These are phyloP conservation scores for Pezicula carpinea DNA, from an alignment of 2,329 filamentous ascomycete genomes.

Conservation along the genomic window DNA sequence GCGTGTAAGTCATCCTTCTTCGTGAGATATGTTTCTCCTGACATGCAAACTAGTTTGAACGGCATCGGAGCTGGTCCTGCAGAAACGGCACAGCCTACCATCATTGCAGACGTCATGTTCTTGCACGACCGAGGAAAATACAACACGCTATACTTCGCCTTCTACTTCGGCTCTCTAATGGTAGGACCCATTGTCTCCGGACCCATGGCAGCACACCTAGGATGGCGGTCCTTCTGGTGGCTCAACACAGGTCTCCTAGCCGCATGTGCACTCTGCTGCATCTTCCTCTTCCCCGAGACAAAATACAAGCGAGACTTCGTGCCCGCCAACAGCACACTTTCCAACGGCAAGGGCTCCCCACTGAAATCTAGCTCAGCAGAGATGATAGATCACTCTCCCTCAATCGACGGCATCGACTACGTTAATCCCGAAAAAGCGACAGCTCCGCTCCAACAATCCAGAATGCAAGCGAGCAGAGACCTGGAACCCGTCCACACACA, in stretches of 20 bases:
- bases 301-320: constrained; percentile 44
- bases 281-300: constrained; percentile 61
- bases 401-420: constrained; percentile 6
- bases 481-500: constrained; percentile 32
- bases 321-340: constrained; percentile 5
- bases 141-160: constrained; percentile 48
- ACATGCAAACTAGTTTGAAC: constrained; percentile 38
- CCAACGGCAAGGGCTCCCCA: constrained; percentile 6
- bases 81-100: constrained; percentile 56
- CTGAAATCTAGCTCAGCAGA: constrained; percentile 16
- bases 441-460: constrained; percentile 9
- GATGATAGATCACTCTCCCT: constrained; percentile 8
- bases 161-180: constrained; percentile 60
- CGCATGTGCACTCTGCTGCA: constrained; percentile 42
- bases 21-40: too few species aligned
- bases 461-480: constrained; percentile 20
- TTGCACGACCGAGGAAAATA: constrained; percentile 59
- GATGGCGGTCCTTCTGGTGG: constrained; percentile 64
- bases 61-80: constrained; percentile 58
- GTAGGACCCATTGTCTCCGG: constrained; percentile 55
- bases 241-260: constrained; percentile 53
- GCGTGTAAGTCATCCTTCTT: constrained; percentile 29
- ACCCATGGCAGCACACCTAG: constrained; percentile 52
- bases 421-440: constrained; percentile 12
- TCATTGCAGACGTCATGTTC: constrained; percentile 63